Base-by-base conservation (phyloP, 2,329 filamentous ascomycete genomes). In the Nigrospora osmanthi region DNA sequence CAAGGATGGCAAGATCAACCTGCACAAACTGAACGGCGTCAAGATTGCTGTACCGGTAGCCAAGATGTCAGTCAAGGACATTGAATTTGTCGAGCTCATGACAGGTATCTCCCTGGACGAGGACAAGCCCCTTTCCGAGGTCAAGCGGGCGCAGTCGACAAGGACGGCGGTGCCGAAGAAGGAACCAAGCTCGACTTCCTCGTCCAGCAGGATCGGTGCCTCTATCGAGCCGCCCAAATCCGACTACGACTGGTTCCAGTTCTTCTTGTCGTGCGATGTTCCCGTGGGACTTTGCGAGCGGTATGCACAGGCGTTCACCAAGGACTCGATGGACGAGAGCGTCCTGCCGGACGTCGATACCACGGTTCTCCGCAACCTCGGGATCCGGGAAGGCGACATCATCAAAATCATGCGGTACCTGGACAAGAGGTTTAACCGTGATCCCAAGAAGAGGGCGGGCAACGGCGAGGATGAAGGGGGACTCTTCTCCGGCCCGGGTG, bases 181-280 rank as follows among this genome's bases (percentile, higher is more conserved):
- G 53, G 50, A 55, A 53, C 55, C 65, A 49, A 56, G 59, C 39
- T 28, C 23, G 6, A 7, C 23, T 7, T 45, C 59, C 32, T 47
- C 58, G 31, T 50, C 53, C 5, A 52, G 59, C 32, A 64, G 65
- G 35, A 71, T 77, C 10, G 84, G 84, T 12, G 83, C 78, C n/a
- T 76, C 76, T 2, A 69, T 89, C 31, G 75, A 85, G 52, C 68
- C 72, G 39, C 63, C 68, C 17, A 84, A 83, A 63, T 74, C 85
- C 1, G 84, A 93, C 40, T 95, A 97, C 62, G 93, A 98, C 63
- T 98, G 93, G 93, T 98, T 98, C 59, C 89, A 96, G 61, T 97
- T 98, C 70, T 98, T 98, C 73, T 71, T 98, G 35, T 82, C 83
- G 51, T 94, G 89, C 62, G 91, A 95, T 39, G 89, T 97, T 55